phyloP scores from a whole-genome alignment of 768 basidiomycete species.

The Suillus subaureus region DNA sequence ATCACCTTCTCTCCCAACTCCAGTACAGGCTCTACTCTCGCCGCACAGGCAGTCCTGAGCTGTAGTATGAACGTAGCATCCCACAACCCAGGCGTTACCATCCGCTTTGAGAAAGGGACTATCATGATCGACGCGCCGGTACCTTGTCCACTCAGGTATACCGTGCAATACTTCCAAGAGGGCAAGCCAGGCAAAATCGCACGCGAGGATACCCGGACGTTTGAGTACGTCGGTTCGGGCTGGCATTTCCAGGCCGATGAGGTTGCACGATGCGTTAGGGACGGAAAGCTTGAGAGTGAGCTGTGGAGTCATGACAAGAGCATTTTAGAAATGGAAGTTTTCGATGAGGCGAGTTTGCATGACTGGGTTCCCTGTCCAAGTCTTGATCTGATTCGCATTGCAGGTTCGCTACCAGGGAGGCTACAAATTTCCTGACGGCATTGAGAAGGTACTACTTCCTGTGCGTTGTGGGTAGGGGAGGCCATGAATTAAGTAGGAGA shows the following conservation, averaged over 20 bases:
- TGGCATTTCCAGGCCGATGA: slow-evolving; percentile 58
- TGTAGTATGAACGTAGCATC: slow-evolving; percentile 39
- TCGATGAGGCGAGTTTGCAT: slow-evolving; percentile 44
- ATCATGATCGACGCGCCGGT: slow-evolving; percentile 43
- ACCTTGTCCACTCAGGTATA: slow-evolving; percentile 28
- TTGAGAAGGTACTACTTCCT: slow-evolving; percentile 32
- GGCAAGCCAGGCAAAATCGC: slow-evolving; percentile 33
- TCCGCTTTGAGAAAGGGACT: slow-evolving; percentile 47
- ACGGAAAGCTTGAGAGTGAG: slow-evolving; percentile 50
- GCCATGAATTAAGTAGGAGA: too few relatives aligned
- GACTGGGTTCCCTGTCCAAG: slow-evolving; percentile 1
- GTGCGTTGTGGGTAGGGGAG: too few relatives aligned
- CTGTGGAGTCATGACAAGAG: slow-evolving; percentile 51
- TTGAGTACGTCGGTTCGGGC: slow-evolving; percentile 39
- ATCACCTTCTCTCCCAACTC: slow-evolving; percentile 39
- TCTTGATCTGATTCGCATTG: slow-evolving; percentile 5
- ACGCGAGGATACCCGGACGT: slow-evolving; percentile 36
- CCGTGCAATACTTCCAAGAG: slow-evolving; percentile 40
- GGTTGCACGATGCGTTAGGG: slow-evolving; percentile 46
- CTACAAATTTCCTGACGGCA: slow-evolving; percentile 41
- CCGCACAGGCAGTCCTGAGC: slow-evolving; percentile 43
- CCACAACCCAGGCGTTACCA: slow-evolving; percentile 33
- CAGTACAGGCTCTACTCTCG: slow-evolving; percentile 27
- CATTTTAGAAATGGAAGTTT: slow-evolving; percentile 49
- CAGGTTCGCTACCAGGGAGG: slow-evolving; percentile 41